A percentile compares a stretch with the other conserved stretches of the same genome.
Evolutionary conservation across 1,139 yeast species (phyloP).

Genomic region (Lodderomyces oxycetoniae): DNA sequence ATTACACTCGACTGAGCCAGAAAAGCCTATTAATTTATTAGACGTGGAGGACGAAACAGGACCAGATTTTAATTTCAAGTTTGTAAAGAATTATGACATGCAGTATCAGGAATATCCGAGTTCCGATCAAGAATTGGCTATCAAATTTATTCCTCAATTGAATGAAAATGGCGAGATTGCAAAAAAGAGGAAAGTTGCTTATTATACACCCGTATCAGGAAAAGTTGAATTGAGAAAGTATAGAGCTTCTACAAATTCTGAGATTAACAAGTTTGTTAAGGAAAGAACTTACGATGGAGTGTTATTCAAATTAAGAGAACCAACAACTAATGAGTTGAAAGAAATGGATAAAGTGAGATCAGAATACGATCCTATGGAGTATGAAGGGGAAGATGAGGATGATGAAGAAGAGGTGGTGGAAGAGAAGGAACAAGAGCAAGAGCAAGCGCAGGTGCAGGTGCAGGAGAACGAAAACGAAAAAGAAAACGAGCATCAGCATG

Average conservation of each 20-base stretch:
- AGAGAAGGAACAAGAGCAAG: not conserved
- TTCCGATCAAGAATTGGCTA: conserved; percentile 43
- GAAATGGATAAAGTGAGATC: conserved; percentile 65
- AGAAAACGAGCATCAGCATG: conserved; percentile 14
- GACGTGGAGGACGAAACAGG: conserved; percentile 38
- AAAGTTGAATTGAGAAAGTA: conserved; percentile 80
- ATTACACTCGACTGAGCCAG: conserved; percentile 49
- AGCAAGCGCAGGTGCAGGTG: conserved; percentile 40
- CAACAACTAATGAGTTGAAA: conserved; percentile 64
- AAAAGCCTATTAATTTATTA: conserved; percentile 38
- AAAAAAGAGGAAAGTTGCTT: conserved; percentile 55
- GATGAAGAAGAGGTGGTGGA: conserved; percentile 17
- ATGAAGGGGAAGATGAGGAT: conserved; percentile 42
- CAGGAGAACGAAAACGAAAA: conserved; percentile 6
- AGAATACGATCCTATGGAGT: conserved; percentile 68
- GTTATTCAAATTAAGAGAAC: conserved; percentile 63
- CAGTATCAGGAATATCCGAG: conserved; percentile 46
- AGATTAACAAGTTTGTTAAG: conserved; percentile 46
- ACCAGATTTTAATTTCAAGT: conserved; percentile 50
- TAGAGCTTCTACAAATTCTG: conserved; percentile 50
- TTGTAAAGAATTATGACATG: conserved; percentile 79
- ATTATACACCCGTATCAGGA: conserved; percentile 74
- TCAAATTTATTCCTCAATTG: conserved; percentile 43
- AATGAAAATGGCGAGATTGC: not conserved
- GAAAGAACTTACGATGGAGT: conserved; percentile 52